Conservation (phyloP, 2,329 filamentous ascomycete species). For the Talaromyces sp. region DNA sequence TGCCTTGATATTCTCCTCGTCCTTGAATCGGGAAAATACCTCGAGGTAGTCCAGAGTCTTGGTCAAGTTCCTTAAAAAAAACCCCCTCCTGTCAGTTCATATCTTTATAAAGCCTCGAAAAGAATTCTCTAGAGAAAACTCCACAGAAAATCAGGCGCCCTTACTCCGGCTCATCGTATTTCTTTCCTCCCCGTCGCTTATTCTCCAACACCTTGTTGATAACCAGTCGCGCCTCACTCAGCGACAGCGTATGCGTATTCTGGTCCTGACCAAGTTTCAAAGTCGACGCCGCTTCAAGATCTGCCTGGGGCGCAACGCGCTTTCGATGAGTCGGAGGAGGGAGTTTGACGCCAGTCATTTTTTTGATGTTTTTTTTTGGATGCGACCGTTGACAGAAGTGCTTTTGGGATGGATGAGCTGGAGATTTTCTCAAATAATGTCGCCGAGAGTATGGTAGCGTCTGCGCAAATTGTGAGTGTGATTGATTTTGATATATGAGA, state of each 20-base stretch:
- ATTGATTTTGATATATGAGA: background rate
- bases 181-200: slow-evolving; percentile 72
- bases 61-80: slow-evolving; percentile 56
- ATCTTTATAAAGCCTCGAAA: background rate
- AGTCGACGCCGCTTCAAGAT: slow-evolving; percentile 78
- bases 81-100: background rate
- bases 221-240: slow-evolving; percentile 87
- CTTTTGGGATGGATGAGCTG: background rate
- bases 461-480: too few relatives aligned
- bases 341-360: slow-evolving; percentile 31
- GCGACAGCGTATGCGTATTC: slow-evolving; percentile 81
- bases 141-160: slow-evolving; percentile 25
- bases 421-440: background rate
- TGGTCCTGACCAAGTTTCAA: slow-evolving; percentile 92
- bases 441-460: background rate
- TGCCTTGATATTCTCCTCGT: slow-evolving; percentile 90
- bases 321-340: slow-evolving; percentile 38
- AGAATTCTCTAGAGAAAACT: background rate
- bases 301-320: slow-evolving; percentile 44
- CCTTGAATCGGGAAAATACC: slow-evolving; percentile 91
- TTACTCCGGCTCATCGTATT: slow-evolving; percentile 79
- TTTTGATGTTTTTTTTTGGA: background rate
- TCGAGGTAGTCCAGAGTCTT: slow-evolving; percentile 92
- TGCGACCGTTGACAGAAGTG: background rate
- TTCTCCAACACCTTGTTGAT: slow-evolving; percentile 85